Evolutionary conservation across 1,284 basidiomycete genomes (phyloP), one percentile per base, ranked within the genome.

Genomic region (Ganoderma boninense): DNA sequence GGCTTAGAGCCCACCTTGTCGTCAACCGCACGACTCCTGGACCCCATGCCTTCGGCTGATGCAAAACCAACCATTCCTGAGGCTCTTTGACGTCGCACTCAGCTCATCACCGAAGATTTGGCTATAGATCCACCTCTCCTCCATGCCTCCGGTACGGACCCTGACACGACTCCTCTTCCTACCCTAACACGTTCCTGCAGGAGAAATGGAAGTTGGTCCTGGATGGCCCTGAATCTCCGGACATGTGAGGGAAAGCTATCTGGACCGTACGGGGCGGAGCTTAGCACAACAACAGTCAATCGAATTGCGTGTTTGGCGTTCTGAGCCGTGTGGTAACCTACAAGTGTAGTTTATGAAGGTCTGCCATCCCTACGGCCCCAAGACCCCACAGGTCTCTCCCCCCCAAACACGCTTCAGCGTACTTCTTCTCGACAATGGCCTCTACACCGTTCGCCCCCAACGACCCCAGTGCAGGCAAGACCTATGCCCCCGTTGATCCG

Each of bases 401-500:
- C 54, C 29, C 14, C 32, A 35, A 26, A 14, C 5, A 32, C 32
- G 16, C 16, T 56, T 26, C 7, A 23, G 54, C 18, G 7, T 4
- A 23, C 54, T 18, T 26, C 29, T 18, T 29, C 18, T 35, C 54
- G 26, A 35, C 26, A 62, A 52, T 42, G 29, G 35, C 43, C 29
- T 40, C 60, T 23, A 40, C 60, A 26, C 23, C 49, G 49, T 62
- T 46, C 26, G 18, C 10, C 23, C 40, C 64, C 20, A 20, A 67
- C 43, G 66, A 71, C 35, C 67, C 62, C 40, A 71, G 66, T n/a
- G 42, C 16, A 5, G 66, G 46, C 23, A 44, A 29, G 35, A 29
- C 54, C 18, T 57, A 29, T 32, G 54, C 54, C 32, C 20, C 16
- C 13, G 46, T 72, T 61, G 60, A 71, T 7, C 64, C 65, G 2